Percentiles rank a stretch among this genome's conserved stretches.
Conservation (phyloP, 768 basidiomycete species). For the Boletus sensibilis region DNA sequence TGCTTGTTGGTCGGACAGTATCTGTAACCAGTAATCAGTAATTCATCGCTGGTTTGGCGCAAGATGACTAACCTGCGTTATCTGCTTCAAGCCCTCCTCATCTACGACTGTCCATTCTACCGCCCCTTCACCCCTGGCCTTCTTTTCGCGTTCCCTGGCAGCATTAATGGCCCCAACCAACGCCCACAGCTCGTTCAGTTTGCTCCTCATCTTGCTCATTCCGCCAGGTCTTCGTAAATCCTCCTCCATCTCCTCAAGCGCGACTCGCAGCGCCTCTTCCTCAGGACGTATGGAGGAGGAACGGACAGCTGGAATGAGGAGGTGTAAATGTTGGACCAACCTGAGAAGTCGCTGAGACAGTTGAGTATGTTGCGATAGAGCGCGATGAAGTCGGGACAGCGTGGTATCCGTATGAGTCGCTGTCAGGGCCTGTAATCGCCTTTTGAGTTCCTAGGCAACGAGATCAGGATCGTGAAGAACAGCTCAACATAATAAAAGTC, state of each 20-base stretch:
- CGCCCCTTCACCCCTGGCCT: slow-evolving; percentile 38
- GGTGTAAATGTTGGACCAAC: slow-evolving; percentile 73
- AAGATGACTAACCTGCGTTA: slow-evolving; percentile 57
- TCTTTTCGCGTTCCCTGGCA: slow-evolving; percentile 50
- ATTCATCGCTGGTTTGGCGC: neutral
- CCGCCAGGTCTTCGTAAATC: slow-evolving; percentile 57
- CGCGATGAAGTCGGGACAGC: slow-evolving; percentile 62
- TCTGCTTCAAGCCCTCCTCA: slow-evolving; percentile 75
- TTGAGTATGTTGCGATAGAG: slow-evolving; percentile 62
- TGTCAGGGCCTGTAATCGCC: slow-evolving; percentile 57
- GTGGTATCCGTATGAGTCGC: slow-evolving; percentile 67
- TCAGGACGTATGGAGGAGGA: slow-evolving; percentile 74
- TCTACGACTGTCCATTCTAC: slow-evolving; percentile 85
- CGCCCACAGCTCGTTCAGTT: slow-evolving; percentile 85
- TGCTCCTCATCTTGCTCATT: slow-evolving; percentile 62
- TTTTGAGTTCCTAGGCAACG: slow-evolving; percentile 57
- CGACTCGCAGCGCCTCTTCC: slow-evolving; percentile 71
- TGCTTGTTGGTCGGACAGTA: slow-evolving; percentile 73
- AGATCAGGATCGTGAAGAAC: slow-evolving; percentile 4
- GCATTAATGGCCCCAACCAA: slow-evolving; percentile 70
- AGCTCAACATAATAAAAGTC: neutral
- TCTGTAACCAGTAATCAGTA: slow-evolving; percentile 40
- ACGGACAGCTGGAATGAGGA: slow-evolving; percentile 74
- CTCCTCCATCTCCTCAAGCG: slow-evolving; percentile 71
- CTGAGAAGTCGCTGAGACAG: slow-evolving; percentile 66